phyloP scores from a whole-genome alignment of 441 rosid genomes.

The Breynia disticha region DNA sequence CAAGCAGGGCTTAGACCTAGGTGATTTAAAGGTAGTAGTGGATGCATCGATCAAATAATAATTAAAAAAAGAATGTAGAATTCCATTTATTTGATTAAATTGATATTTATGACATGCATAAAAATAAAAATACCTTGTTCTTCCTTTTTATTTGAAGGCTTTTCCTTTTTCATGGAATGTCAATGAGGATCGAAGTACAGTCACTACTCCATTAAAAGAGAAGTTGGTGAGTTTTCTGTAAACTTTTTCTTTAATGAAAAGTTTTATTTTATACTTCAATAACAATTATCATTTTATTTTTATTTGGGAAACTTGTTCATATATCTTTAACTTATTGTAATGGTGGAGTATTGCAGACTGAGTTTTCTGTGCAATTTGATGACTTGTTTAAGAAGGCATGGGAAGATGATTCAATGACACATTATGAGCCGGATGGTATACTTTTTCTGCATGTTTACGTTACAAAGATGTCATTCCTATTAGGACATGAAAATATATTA shows the following conservation, averaged over 20 bases:
- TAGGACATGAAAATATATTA: too few relatives aligned
- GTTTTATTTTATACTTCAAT: neutral
- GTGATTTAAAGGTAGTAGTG: conserved; percentile 65
- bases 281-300: too few relatives aligned
- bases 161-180: conserved; percentile 66
- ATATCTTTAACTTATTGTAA: conserved; percentile 5
- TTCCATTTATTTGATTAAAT: neutral
- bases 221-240: conserved; percentile 47
- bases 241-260: too few relatives aligned
- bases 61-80: neutral
- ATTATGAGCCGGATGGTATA: conserved; percentile 57
- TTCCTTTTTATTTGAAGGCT: conserved; percentile 31
- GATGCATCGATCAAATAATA: conserved; percentile 5
- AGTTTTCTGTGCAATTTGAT: conserved; percentile 82
- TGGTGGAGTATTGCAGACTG: conserved; percentile 41
- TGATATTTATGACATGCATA: conserved; percentile 7
- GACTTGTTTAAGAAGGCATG: conserved; percentile 84
- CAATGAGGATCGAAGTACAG: conserved; percentile 49
- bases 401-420: conserved; percentile 57
- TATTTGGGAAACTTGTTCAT: neutral
- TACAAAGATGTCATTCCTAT: too few relatives aligned
- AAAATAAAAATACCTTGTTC: conserved; percentile 16
- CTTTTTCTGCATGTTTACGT: too few relatives aligned
- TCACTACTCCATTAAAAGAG: conserved; percentile 31
- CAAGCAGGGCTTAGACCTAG: conserved; percentile 75